A percentile compares a stretch with the other conserved stretches of the same genome.
Evolutionary conservation across 352 stramenopile genomes (phyloP).

Genomic region (Phytopythium cucurbitacearum): DNA sequence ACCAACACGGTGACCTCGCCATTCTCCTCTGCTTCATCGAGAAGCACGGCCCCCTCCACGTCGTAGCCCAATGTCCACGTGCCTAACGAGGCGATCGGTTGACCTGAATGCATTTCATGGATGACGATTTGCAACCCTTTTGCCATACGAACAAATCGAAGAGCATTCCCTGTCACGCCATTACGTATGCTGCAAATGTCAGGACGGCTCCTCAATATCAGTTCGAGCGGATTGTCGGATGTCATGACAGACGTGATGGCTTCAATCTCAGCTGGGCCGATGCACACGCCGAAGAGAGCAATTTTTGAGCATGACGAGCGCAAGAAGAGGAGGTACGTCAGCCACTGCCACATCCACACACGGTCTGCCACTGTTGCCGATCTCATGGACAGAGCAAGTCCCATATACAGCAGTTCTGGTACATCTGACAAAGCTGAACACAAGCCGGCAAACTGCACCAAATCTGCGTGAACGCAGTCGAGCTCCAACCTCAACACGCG

Average conservation of each 20-base stretch:
- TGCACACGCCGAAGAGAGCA: neutral
- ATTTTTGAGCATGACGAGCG: neutral
- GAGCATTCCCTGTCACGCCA: no score
- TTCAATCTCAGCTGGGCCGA: neutral
- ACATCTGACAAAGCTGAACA: neutral
- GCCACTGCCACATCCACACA: neutral
- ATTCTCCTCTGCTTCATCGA: neutral
- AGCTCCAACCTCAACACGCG: neutral
- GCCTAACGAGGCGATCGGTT: no score
- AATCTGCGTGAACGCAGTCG: neutral
- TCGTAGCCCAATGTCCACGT: no score
- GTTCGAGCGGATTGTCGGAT: no score
- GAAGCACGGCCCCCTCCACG: neutral
- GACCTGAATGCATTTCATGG: no score
- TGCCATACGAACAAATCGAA: no score
- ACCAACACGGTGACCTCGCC: neutral
- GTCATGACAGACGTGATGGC: no score
- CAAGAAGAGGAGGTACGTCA: neutral
- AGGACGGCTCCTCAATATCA: no score
- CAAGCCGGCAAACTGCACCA: neutral
- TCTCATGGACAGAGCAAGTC: neutral
- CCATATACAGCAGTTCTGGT: neutral
- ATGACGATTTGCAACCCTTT: no score
- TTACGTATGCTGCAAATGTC: no score
- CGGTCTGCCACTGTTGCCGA: neutral